A percentile compares a stretch with the other conserved stretches of the same genome.
These are phyloP conservation scores for Gossypium sturtianum DNA, from an alignment of 345 rosid species.

Conservation along the genomic window DNA sequence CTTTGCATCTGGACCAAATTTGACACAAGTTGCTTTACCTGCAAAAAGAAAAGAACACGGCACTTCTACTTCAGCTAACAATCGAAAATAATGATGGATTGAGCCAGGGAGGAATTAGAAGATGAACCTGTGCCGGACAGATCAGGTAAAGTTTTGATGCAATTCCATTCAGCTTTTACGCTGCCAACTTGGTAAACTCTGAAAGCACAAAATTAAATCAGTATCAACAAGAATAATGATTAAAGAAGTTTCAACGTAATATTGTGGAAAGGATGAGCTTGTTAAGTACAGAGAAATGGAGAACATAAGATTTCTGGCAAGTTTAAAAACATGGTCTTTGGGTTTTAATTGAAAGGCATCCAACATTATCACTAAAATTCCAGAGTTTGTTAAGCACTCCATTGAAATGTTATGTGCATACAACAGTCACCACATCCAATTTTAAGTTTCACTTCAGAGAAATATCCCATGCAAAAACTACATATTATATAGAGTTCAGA, in stretches of 20 bases:
- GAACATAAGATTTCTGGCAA: not conserved
- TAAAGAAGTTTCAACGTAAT: not conserved
- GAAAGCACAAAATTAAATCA: conserved; percentile 17
- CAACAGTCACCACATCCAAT: not conserved
- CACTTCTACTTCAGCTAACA: not conserved
- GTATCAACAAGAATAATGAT: not conserved
- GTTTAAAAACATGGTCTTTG: not conserved
- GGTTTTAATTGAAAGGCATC: not conserved
- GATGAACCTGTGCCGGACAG: conserved; percentile 83
- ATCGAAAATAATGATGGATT: not conserved
- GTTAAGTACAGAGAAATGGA: not conserved
- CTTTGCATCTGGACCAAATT: conserved; percentile 77
- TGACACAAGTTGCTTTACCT: conserved; percentile 69
- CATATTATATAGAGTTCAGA: not conserved
- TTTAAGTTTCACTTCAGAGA: not conserved
- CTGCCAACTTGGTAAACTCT: conserved; percentile 87
- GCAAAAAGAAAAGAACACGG: conserved; percentile 12
- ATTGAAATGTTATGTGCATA: not conserved
- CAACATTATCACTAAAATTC: not conserved
- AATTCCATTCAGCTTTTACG: conserved; percentile 93
- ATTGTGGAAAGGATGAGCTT: not conserved
- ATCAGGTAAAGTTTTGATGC: conserved; percentile 84
- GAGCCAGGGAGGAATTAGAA: not conserved
- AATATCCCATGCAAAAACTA: not conserved
- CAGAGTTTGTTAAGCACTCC: not conserved